Conservation (phyloP, 1,284 basidiomycete species). For the Fomitopsis schrenkii region DNA sequence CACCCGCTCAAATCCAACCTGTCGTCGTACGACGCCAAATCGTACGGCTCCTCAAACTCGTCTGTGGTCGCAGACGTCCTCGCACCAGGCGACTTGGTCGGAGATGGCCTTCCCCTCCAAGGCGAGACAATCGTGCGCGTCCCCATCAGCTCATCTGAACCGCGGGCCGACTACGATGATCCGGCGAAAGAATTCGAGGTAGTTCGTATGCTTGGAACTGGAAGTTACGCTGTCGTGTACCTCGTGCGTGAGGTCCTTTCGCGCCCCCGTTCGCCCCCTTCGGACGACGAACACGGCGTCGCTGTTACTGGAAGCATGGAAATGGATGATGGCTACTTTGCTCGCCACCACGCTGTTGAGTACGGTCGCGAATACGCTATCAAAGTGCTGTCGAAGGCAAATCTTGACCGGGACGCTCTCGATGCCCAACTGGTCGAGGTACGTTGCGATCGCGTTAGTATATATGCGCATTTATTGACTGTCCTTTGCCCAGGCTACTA, state of each 20-base stretch:
- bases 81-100: conserved; percentile 64
- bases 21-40: conserved; percentile 21
- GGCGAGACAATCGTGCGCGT: conserved; percentile 60
- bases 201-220: conserved; percentile 79
- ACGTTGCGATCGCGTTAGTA: conserved; percentile 16
- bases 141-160: conserved; percentile 29
- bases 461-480: conserved; percentile 6
- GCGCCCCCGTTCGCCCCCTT: conserved; percentile 42
- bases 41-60: conserved; percentile 38
- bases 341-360: conserved; percentile 33
- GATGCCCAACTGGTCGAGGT: conserved; percentile 88
- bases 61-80: conserved; percentile 62
- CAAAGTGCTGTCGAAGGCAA: conserved; percentile 93
- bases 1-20: conserved; percentile 20
- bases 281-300: conserved; percentile 55
- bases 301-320: conserved; percentile 50
- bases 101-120: conserved; percentile 58
- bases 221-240: conserved; percentile 92
- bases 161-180: conserved; percentile 35
- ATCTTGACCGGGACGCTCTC: conserved; percentile 84
- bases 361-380: conserved; percentile 92
- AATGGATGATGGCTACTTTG: conserved; percentile 42
- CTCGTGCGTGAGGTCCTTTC: conserved; percentile 82
- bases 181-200: conserved; percentile 76
- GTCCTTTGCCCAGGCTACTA: conserved; percentile 61